phyloP scores from a whole-genome alignment of 148 eudicot species.

The Agrostemma githago region DNA sequence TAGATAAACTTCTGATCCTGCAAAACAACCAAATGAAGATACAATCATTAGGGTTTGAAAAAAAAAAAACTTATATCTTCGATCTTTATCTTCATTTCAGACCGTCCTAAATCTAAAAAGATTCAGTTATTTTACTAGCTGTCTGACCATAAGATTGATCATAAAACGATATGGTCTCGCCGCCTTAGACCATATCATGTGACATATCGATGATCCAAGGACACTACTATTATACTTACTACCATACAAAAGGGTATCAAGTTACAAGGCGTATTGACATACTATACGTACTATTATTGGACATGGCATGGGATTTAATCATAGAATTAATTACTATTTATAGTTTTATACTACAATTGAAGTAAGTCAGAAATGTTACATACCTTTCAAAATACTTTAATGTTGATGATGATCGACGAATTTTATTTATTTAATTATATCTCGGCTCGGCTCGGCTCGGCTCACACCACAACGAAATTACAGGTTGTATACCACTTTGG shows the following conservation, averaged over 20 bases:
- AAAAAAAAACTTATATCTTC: too few species aligned
- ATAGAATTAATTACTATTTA: too few species aligned
- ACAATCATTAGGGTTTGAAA: background rate
- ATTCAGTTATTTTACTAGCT: too few species aligned
- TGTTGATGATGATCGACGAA: background rate
- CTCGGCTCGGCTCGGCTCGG: too few species aligned
- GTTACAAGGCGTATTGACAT: constrained; percentile 32
- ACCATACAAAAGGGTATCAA: constrained; percentile 21
- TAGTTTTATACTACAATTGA: too few species aligned
- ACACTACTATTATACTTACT: too few species aligned
- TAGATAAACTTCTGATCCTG: background rate
- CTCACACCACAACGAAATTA: background rate
- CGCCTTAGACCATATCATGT: too few species aligned
- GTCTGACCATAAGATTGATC: too few species aligned
- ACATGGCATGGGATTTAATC: constrained; percentile 11
- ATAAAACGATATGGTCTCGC: too few species aligned
- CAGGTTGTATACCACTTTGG: constrained; percentile 16
- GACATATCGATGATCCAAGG: too few species aligned
- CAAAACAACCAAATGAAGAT: background rate
- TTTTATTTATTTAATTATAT: background rate
- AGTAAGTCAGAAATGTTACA: constrained; percentile 12
- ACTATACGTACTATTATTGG: constrained; percentile 15
- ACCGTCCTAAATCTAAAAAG: background rate
- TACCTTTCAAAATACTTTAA: background rate
- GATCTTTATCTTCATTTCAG: background rate